Base-by-base conservation (phyloP, 257 asterid species). In the Primulina eburnea region DNA sequence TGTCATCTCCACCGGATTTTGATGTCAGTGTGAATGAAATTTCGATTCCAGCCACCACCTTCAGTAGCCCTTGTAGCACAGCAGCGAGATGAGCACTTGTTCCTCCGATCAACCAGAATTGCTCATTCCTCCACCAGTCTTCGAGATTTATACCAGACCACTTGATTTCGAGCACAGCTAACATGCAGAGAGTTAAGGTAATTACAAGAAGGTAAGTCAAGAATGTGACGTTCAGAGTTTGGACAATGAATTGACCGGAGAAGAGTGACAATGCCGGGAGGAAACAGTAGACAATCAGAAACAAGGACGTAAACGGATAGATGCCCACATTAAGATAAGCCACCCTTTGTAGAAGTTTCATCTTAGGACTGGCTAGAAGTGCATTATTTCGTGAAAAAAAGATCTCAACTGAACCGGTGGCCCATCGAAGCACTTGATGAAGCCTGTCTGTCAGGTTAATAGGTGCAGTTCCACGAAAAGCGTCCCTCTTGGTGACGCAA, bases 51-150 rank as follows among this genome's bases (percentile, higher is more conserved):
- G 84, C 86, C 29, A 82, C 71, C 18, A 82, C 87, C 65, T 82
- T 82, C 29, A 79, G 76, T 4, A 82, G 84, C 11, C 84, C 84
- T 67, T 82, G 87, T 38, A 82, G 24, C 28, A 79, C 84, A 2
- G 87, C 87, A 60, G 84, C 87, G 8, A 82, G 63, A 66, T 82
- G 84, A 1, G 82, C 84, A 60, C 87, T 82, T 17, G 87, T 82
- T 28, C 84, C 87, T 2, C 78, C 69, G 47, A 79, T 82, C 64
- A 82, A 81, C 87, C 84, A 82, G 26, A 82, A 82, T 55, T 82
- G 87, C 56, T 82, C 84, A 24, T 82, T 82, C n/a, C 84, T 43
- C 84, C 82, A 82, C 87, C 82, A 82, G 18, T 82, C 84, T 56
- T 82, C 87, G 0, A 82, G 20, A n/a, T 56, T 76, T 18, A 82